Conservation (phyloP, 345 rosid genomes). For the Bruguiera sexangula region DNA sequence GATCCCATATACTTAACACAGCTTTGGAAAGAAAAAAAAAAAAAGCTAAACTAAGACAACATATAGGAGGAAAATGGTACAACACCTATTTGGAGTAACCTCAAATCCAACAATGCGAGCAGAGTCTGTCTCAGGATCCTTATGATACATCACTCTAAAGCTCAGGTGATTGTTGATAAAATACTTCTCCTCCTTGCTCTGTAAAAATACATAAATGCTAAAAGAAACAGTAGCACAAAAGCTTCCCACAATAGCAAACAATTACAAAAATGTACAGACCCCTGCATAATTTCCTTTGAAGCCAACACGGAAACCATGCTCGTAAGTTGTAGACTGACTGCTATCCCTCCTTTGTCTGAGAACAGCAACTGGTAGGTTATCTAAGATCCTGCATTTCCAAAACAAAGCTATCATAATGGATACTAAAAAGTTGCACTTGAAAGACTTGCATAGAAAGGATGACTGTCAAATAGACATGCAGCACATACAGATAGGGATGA, state of each 20-base stretch:
- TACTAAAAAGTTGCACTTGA: neutral
- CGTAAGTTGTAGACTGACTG: constrained; percentile 73
- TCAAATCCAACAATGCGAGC: constrained; percentile 97
- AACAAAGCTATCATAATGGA: constrained; percentile 11
- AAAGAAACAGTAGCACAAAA: constrained; percentile 11
- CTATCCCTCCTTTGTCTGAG: constrained; percentile 92
- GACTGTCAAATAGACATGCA: neutral
- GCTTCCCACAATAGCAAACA: constrained; percentile 9
- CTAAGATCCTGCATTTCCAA: constrained; percentile 72
- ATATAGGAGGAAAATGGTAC: constrained; percentile 6
- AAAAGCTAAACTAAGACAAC: neutral
- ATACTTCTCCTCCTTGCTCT: constrained; percentile 97
- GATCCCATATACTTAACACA: neutral
- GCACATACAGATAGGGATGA: neutral
- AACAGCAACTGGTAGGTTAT: constrained; percentile 98
- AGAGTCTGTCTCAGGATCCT: constrained; percentile 72
- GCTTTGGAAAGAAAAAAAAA: neutral
- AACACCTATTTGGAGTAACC: constrained; percentile 85
- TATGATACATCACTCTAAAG: constrained; percentile 90
- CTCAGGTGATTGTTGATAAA: constrained; percentile 93
- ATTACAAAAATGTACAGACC: constrained; percentile 45
- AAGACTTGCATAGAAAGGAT: neutral
- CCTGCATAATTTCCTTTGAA: constrained; percentile 93
- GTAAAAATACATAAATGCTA: constrained; percentile 25
- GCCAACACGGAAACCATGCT: constrained; percentile 94